Conservation (phyloP, 78 protist genomes). For the Dictyostelium capitatum region DNA sequence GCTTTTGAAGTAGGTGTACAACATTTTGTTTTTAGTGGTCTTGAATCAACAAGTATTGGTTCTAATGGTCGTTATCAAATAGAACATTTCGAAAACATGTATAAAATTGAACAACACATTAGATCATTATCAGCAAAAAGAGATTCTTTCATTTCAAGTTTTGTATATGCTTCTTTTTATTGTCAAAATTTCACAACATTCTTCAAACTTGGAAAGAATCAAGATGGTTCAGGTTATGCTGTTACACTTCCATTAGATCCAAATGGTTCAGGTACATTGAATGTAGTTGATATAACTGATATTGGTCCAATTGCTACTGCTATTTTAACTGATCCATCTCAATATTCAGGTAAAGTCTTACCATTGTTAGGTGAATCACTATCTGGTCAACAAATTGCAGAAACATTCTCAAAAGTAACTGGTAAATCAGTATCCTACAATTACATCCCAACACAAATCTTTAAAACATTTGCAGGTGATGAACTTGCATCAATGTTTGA, state of each 20-base stretch:
- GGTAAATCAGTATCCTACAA: neutral
- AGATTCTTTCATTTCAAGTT: neutral
- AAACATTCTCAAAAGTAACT: neutral
- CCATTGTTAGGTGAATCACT: neutral
- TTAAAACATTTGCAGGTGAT: neutral
- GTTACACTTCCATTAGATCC: neutral
- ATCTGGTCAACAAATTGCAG: neutral
- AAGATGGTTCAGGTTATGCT: neutral
- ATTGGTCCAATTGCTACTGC: neutral
- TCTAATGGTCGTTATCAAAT: neutral
- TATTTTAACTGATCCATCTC: neutral
- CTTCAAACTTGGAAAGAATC: neutral
- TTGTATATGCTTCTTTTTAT: slow-evolving; percentile 1
- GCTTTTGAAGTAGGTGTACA: neutral
- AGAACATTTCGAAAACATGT: slow-evolving; percentile 1
- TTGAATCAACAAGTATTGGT: neutral
- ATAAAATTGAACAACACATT: neutral
- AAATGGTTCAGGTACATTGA: too few relatives aligned
- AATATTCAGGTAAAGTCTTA: neutral
- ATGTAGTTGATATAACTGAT: neutral
- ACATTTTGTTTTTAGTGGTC: slow-evolving; percentile 25
- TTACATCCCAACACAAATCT: neutral
- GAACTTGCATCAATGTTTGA: neutral
- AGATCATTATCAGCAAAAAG: neutral
- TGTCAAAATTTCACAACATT: neutral